Conservation (phyloP, 345 rosid genomes). For the Arabidopsis arenosa region DNA sequence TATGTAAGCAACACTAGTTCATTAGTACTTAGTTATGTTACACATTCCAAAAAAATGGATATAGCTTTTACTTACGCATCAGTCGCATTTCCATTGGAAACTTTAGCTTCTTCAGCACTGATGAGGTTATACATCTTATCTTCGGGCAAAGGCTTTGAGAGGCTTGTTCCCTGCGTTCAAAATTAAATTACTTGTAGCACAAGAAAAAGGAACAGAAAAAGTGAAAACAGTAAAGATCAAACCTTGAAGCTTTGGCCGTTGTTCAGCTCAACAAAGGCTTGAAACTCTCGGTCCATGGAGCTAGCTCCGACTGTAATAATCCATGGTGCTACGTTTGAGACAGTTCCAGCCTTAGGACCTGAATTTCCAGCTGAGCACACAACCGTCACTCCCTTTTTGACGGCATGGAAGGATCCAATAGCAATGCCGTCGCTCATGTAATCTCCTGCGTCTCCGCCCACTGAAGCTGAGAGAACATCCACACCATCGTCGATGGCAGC, state of each 20-base stretch:
- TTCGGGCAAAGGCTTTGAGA: constrained; percentile 52
- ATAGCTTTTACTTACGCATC: constrained; percentile 56
- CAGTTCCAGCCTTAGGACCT: constrained; percentile 64
- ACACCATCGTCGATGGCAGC: constrained; percentile 64
- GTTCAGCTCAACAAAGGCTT: constrained; percentile 54
- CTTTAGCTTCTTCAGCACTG: constrained; percentile 52
- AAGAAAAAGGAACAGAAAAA: not conserved
- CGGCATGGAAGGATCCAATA: constrained; percentile 55
- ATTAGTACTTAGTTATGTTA: not conserved
- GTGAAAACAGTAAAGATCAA: not conserved
- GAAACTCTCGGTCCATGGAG: constrained; percentile 72
- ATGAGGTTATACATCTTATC: constrained; percentile 58
- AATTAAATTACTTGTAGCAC: not conserved
- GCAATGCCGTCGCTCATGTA: constrained; percentile 46
- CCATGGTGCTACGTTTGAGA: constrained; percentile 76
- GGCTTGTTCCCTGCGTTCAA: constrained; percentile 63
- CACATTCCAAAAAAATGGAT: not conserved
- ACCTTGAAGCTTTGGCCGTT: constrained; percentile 56
- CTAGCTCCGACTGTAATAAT: constrained; percentile 77
- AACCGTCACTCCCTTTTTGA: constrained; percentile 46
- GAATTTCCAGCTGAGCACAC: constrained; percentile 66
- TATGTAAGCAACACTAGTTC: constrained; percentile 21
- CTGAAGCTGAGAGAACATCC: constrained; percentile 59
- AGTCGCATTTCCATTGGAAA: constrained; percentile 33
- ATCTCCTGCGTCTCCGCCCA: constrained; percentile 42